Percentiles rank a stretch among this genome's conserved stretches.
Conservation (phyloP, 352 stramenopile genomes). For the Achlya hypogyna region DNA sequence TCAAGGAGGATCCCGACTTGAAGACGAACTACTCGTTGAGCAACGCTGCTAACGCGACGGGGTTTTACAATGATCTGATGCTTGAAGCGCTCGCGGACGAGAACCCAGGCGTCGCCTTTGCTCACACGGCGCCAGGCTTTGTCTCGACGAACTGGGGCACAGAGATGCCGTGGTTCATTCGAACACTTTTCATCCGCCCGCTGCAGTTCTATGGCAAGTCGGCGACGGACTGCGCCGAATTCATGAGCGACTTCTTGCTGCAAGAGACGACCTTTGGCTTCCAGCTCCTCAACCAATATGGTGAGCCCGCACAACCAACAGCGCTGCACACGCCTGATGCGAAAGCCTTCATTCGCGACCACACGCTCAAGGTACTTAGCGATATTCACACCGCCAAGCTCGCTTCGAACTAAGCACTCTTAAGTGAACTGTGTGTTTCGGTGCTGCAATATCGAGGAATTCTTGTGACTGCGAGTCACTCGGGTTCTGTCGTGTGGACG, state of each 20-base stretch:
- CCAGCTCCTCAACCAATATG: slow-evolving; percentile 5
- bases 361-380: background rate
- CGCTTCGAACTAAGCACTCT: background rate
- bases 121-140: slow-evolving; percentile 39
- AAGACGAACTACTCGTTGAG: slow-evolving; percentile 29
- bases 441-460: background rate
- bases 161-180: slow-evolving; percentile 31
- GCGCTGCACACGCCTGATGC: background rate
- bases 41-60: slow-evolving; percentile 43
- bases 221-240: slow-evolving; percentile 5
- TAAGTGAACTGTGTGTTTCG: background rate
- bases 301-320: background rate
- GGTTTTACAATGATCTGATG: slow-evolving; percentile 47
- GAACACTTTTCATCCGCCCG: slow-evolving; percentile 24
- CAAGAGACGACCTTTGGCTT: background rate
- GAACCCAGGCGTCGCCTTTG: slow-evolving; percentile 29
- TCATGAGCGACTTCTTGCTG: slow-evolving; percentile 9
- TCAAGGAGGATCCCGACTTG: slow-evolving; percentile 31
- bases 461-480: too few relatives aligned
- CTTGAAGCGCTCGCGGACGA: slow-evolving; percentile 29
- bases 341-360: background rate
- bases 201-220: slow-evolving; percentile 18
- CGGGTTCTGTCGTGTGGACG: too few relatives aligned
- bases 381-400: background rate
- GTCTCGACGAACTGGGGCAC: slow-evolving; percentile 47